Evolutionary conservation across 345 rosid genomes (phyloP).

Genomic region (Gossypium rotundifolium): DNA sequence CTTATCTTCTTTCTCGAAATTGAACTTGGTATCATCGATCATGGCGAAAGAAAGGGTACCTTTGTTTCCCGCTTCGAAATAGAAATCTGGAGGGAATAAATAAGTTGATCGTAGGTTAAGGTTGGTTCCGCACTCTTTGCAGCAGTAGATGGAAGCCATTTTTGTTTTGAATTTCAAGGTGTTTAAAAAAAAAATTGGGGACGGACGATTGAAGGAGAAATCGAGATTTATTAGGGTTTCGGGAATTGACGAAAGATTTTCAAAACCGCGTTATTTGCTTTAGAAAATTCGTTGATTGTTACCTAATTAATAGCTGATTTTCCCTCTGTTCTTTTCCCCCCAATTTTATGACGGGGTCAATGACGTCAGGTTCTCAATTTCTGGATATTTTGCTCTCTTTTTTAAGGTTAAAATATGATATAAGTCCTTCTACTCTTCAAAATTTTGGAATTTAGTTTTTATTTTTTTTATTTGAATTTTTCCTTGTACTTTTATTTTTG

Average conservation of each 20-base stretch:
- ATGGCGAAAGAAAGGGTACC: constrained; percentile 65
- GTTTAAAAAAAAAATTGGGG: too few species aligned
- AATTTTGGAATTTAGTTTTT: too few species aligned
- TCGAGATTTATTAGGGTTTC: background rate
- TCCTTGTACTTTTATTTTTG: too few species aligned
- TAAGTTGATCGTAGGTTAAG: constrained; percentile 52
- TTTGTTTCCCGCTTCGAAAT: constrained; percentile 94
- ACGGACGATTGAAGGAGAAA: background rate
- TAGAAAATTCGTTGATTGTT: background rate
- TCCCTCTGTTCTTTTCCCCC: background rate
- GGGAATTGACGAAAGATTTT: background rate
- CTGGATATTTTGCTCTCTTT: background rate
- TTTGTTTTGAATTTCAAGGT: background rate
- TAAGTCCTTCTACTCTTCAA: too few species aligned
- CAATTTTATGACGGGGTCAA: background rate
- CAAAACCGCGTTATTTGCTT: background rate
- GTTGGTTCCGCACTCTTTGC: constrained; percentile 66
- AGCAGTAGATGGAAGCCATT: constrained; percentile 47
- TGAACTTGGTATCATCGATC: constrained; percentile 62
- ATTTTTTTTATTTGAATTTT: too few species aligned
- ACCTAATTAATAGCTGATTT: background rate
- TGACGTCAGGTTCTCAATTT: background rate
- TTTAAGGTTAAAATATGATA: too few species aligned
- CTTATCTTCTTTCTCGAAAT: constrained; percentile 76
- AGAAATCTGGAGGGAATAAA: constrained; percentile 66